Conservation (phyloP, 139 green algal species). For the Ostreobium quekettii region DNA sequence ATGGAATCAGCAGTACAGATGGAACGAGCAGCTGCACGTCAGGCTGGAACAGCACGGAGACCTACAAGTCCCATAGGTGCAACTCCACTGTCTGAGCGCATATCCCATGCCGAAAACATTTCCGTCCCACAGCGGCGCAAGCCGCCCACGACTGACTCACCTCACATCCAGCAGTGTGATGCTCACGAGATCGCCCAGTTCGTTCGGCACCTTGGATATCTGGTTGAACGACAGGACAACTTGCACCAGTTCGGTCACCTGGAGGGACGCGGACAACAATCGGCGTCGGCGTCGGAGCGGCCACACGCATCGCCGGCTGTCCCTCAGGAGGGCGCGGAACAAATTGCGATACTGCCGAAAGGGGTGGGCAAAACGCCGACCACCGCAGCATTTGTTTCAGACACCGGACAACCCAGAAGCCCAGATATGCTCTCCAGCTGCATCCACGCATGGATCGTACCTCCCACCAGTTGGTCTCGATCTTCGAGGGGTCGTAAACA, state of each 20-base stretch:
- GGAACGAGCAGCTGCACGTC: background rate
- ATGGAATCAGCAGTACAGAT: background rate
- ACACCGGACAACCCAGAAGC: background rate
- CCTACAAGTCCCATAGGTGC: background rate
- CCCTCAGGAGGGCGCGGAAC: too few relatives aligned
- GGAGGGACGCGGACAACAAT: background rate
- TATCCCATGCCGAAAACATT: background rate
- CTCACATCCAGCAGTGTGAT: conserved; percentile 10
- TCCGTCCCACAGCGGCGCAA: background rate
- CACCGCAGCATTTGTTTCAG: background rate
- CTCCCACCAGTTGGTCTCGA: too few relatives aligned
- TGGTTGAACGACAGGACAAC: conserved; percentile 6
- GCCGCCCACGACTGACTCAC: background rate
- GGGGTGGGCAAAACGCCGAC: background rate
- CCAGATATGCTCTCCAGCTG: background rate
- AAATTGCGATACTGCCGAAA: background rate
- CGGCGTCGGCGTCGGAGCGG: background rate
- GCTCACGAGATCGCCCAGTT: background rate
- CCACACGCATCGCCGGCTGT: background rate
- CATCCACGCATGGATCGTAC: too few relatives aligned
- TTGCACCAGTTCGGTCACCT: conserved; percentile 3
- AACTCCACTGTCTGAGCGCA: background rate
- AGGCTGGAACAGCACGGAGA: background rate
- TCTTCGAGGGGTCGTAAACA: too few relatives aligned
- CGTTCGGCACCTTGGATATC: background rate